Conservation (phyloP, 306 rosid genomes). For the Trifolium subterraneum region DNA sequence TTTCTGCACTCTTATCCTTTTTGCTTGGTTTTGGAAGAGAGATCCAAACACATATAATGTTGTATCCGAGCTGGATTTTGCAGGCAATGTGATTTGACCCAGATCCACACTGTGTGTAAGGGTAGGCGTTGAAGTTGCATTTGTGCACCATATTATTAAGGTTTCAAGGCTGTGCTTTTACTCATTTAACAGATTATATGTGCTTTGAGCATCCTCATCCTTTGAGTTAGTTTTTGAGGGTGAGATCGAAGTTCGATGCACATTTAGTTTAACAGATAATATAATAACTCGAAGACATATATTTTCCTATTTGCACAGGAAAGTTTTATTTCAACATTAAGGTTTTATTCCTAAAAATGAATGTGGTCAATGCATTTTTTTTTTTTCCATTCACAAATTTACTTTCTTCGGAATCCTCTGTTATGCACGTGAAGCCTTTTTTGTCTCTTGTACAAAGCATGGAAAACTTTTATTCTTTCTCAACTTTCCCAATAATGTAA, state of each 20-base stretch:
- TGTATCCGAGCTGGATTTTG: not conserved
- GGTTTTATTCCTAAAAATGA: not conserved
- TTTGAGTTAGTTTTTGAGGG: not conserved
- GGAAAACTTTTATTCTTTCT: constrained; percentile 7
- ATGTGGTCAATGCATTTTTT: not conserved
- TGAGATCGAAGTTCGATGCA: not conserved
- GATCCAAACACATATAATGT: not conserved
- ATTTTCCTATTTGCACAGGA: not conserved
- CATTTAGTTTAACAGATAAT: not conserved
- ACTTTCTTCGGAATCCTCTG: no score
- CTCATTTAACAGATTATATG: not conserved
- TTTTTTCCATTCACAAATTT: not conserved
- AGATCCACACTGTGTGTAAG: not conserved
- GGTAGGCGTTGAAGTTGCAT: not conserved
- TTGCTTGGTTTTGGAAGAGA: not conserved
- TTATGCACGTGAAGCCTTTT: no score
- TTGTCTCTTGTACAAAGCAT: not conserved
- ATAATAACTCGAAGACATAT: not conserved
- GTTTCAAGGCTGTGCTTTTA: not conserved
- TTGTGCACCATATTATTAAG: not conserved
- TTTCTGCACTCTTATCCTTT: no score
- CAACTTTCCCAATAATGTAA: not conserved
- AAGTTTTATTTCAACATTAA: not conserved
- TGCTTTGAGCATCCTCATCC: not conserved
- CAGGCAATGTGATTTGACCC: not conserved